These are phyloP conservation scores for Akanthomyces muscarius DNA, from an alignment of 2,329 filamentous ascomycete genomes.

Conservation along the genomic window DNA sequence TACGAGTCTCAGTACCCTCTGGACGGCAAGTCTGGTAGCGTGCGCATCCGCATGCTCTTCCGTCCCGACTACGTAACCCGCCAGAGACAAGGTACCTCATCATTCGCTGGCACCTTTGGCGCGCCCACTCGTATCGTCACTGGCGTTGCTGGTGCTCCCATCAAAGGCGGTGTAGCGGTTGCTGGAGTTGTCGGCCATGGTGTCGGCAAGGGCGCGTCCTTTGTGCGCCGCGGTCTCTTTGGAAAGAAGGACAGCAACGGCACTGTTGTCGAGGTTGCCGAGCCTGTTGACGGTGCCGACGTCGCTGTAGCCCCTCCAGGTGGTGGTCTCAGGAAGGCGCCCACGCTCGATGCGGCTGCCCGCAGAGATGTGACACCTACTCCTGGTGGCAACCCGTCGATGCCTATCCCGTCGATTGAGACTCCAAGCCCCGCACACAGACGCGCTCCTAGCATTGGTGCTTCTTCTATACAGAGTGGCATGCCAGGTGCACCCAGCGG, in stretches of 20 bases:
- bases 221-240: constrained; percentile 81
- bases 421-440: constrained; percentile 32
- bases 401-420: constrained; percentile 14
- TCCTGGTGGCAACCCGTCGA: constrained; percentile 16
- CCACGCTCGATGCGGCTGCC: constrained; percentile 33
- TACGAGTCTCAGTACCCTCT: constrained; percentile 71
- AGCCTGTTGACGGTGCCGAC: constrained; percentile 23
- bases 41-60: constrained; percentile 85
- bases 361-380: constrained; percentile 23
- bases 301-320: constrained; percentile 27
- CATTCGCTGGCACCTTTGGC: constrained; percentile 87
- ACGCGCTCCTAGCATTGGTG: constrained; percentile 57
- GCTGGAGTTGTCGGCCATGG: constrained; percentile 68
- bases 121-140: constrained; percentile 84
- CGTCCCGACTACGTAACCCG: constrained; percentile 87
- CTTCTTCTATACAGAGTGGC: constrained; percentile 63
- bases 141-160: constrained; percentile 76
- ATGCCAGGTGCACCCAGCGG: constrained; percentile 63
- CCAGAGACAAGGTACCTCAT: constrained; percentile 82
- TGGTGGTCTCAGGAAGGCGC: constrained; percentile 40
- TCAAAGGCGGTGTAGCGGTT: constrained; percentile 84
- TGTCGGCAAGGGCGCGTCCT: constrained; percentile 85
- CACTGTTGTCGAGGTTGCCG: constrained; percentile 38
- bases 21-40: constrained; percentile 82
- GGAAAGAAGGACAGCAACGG: constrained; percentile 59